phyloP scores from a whole-genome alignment of 192 early-diverging fungal genomes.

The Chytriomyces sp. region DNA sequence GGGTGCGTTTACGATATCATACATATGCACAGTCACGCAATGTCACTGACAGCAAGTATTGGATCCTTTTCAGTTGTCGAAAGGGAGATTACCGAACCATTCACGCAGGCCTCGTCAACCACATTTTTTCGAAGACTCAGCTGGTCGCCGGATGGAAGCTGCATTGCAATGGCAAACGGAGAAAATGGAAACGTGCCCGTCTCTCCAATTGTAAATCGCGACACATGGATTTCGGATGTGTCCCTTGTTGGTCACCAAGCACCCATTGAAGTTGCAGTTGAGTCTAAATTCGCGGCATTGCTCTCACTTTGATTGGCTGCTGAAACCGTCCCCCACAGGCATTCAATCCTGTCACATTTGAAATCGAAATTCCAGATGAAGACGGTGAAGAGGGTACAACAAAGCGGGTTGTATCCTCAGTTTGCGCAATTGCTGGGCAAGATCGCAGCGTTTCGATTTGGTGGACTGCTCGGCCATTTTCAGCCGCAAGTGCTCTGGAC shows the following conservation, averaged over 20 bases:
- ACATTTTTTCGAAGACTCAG: constrained; percentile 91
- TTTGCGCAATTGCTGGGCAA: constrained; percentile 89
- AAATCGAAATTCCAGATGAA: constrained; percentile 42
- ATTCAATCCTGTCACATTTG: constrained; percentile 86
- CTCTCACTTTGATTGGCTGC: too few species aligned
- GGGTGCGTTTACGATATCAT: constrained; percentile 36
- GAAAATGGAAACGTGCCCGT: constrained; percentile 78
- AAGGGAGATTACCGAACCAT: constrained; percentile 73
- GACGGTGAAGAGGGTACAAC: constrained; percentile 30
- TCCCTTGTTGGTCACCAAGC: constrained; percentile 87
- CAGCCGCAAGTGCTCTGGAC: constrained; percentile 71
- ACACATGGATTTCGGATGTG: constrained; percentile 74
- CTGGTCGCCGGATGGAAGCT: constrained; percentile 96
- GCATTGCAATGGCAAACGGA: constrained; percentile 87
- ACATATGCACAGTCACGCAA: not conserved
- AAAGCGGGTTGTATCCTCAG: constrained; percentile 49
- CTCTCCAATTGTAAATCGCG: constrained; percentile 78
- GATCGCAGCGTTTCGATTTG: constrained; percentile 88
- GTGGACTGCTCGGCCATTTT: constrained; percentile 75
- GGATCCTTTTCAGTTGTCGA: constrained; percentile 52
- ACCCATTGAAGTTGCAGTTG: constrained; percentile 84
- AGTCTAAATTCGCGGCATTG: not conserved
- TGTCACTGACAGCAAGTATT: not conserved
- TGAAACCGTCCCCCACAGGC: constrained; percentile 3
- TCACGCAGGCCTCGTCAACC: constrained; percentile 73